Evolutionary conservation across 2,329 filamentous ascomycete genomes (phyloP), one percentile per base, ranked within the genome.

Genomic region (Pyrenophora teres): DNA sequence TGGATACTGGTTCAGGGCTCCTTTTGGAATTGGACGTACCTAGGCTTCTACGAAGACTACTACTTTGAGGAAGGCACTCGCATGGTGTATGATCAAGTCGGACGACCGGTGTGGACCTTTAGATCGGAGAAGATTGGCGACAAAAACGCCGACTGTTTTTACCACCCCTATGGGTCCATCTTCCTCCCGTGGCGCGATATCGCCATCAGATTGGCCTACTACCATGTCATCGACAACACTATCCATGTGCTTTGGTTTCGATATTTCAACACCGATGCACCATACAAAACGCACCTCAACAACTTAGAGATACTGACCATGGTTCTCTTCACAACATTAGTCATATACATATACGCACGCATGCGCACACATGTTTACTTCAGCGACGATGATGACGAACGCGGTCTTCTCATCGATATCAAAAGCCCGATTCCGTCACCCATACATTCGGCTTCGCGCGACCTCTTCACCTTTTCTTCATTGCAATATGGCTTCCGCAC

Each of bases 151-250:
- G 33, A 37, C n/a, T 1, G 2, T 5, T 2, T 18, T 4, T 21
- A 15, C 42, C 16, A 9, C 5, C 33, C 12, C 13, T 46, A 39
- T n/a, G 30, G 4, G 13, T 23, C n/a, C 43, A 46, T 39, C 15
- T 39, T 46, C 18, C 43, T 23, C 7, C 43, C 35, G 1, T 46
- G 43, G 43, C 43, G 35, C 33, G 43, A 46, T 6, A 46, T 46
- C 3, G 43, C 13, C 3, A 25, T 46, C 12, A 25, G 43, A 1
- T 2, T 46, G 16, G 39, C 43, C 1, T 46, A 46, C 23, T 7
- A 38, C 23, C 35, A 46, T 35, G n/a, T 31, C 10, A 10, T 46
- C 19, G 33, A 38, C 25, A 46, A 46, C 13, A 19, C 33, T 4
- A 38, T 46, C 12, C 43, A 39, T 7, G 18, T 39, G 10, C 15